These are phyloP conservation scores for Pestalotiopsis fici DNA, from an alignment of 2,329 filamentous ascomycete species.

Conservation along the genomic window DNA sequence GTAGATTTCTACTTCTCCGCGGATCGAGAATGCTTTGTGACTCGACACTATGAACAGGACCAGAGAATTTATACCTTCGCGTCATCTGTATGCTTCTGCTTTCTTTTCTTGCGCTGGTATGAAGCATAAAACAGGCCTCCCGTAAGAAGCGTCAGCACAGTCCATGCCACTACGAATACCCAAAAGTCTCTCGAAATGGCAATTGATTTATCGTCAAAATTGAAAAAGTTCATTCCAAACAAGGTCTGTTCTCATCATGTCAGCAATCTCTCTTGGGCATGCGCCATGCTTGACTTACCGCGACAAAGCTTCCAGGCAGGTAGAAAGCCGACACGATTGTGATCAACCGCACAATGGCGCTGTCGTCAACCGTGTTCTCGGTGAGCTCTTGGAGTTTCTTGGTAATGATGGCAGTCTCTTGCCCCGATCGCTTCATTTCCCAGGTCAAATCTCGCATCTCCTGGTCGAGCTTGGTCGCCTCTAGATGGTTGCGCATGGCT, in stretches of 20 bases:
- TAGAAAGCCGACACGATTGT: constrained; percentile 26
- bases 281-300: constrained; percentile 3
- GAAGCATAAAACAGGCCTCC: no score
- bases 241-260: constrained; percentile 1
- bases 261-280: neutral
- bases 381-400: constrained; percentile 20
- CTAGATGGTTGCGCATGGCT: constrained; percentile 15
- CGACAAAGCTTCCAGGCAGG: constrained; percentile 24
- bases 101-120: no score
- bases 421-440: constrained; percentile 14
- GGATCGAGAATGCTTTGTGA: no score
- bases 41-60: no score
- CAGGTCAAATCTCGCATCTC: constrained; percentile 13
- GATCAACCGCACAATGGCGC: constrained; percentile 24
- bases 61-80: no score
- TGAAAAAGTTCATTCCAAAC: constrained; percentile 21
- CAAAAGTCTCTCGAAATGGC: constrained; percentile 11
- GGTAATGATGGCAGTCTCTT: constrained; percentile 18
- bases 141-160: no score
- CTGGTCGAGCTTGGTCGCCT: constrained; percentile 4
- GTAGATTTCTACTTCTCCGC: no score
- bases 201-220: constrained; percentile 7
- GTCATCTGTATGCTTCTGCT: no score
- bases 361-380: constrained; percentile 22
- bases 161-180: constrained; percentile 13